These are phyloP conservation scores for Punctularia strigosozonata DNA, from an alignment of 768 basidiomycete genomes.

Conservation along the genomic window DNA sequence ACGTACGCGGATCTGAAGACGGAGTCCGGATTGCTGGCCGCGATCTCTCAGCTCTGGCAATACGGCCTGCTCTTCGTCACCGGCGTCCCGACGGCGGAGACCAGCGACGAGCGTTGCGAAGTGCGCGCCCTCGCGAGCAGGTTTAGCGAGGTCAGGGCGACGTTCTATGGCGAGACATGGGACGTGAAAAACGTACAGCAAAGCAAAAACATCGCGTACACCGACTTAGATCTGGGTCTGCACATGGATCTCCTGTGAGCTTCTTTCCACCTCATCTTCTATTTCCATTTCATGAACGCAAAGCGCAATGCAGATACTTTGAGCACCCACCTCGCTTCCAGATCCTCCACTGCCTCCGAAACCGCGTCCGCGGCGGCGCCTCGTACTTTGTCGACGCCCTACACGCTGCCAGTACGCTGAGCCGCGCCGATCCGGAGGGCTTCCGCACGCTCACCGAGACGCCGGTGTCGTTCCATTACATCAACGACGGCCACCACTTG, in stretches of 20 bases:
- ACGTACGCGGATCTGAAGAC: constrained; percentile 39
- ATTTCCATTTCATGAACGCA: not conserved
- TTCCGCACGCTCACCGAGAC: constrained; percentile 50
- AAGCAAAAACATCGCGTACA: constrained; percentile 90
- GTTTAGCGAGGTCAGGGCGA: constrained; percentile 71
- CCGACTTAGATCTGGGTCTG: constrained; percentile 74
- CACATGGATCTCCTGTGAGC: constrained; percentile 91
- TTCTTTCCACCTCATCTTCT: constrained; percentile 9
- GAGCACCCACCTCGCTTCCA: constrained; percentile 87
- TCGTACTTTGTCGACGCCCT: constrained; percentile 84
- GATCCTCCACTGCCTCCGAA: constrained; percentile 82
- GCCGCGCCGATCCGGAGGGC: constrained; percentile 28
- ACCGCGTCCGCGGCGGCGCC: constrained; percentile 69
- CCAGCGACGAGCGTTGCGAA: constrained; percentile 51
- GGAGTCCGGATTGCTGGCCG: constrained; percentile 34
- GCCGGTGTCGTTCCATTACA: constrained; percentile 81
- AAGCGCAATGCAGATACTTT: constrained; percentile 56
- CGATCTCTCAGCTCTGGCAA: constrained; percentile 56
- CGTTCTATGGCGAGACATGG: constrained; percentile 88
- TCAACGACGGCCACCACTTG: constrained; percentile 82
- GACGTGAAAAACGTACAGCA: constrained; percentile 68
- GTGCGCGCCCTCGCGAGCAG: constrained; percentile 47
- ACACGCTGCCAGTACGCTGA: constrained; percentile 46
- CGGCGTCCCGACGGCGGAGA: constrained; percentile 54
- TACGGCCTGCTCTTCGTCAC: constrained; percentile 68